These are phyloP conservation scores for Nannizziopsis arthrosporioides DNA, from an alignment of 2,329 filamentous ascomycete genomes.

Conservation along the genomic window DNA sequence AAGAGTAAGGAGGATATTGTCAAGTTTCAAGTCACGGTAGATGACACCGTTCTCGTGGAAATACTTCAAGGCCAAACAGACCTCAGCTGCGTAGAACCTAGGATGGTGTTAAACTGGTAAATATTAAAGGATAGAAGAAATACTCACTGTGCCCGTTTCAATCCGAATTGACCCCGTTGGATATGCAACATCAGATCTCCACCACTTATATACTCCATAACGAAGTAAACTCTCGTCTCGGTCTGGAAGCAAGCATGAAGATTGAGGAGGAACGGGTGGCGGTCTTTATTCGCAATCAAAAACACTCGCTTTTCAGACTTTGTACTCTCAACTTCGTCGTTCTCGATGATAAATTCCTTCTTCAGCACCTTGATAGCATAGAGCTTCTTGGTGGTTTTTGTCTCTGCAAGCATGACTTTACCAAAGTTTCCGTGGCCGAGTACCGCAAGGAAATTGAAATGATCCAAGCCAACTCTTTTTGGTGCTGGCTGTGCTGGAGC, in stretches of 20 bases:
- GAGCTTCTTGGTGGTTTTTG: conserved; percentile 78
- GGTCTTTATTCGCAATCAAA: conserved; percentile 90
- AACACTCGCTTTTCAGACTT: conserved; percentile 97
- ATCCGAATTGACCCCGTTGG: conserved; percentile 88
- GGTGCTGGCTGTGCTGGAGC: conserved; percentile 24
- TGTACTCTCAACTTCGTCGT: conserved; percentile 96
- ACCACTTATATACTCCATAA: conserved; percentile 98
- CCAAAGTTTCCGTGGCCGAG: conserved; percentile 98
- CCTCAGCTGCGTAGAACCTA: conserved; percentile 93
- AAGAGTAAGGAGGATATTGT: conserved; percentile 83
- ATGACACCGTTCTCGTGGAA: conserved; percentile 99
- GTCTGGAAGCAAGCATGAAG: conserved; percentile 98
- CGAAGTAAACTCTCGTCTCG: conserved; percentile 95
- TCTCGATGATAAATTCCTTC: conserved; percentile 99
- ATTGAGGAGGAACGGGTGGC: conserved; percentile 89
- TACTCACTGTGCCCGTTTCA: conserved; percentile 84
- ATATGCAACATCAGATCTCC: conserved; percentile 99
- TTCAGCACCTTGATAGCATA: conserved; percentile 99
- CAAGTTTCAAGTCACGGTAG: conserved; percentile 70
- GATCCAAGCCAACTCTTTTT: conserved; percentile 76
- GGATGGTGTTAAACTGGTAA: background rate
- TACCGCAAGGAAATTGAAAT: conserved; percentile 98
- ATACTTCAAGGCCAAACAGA: conserved; percentile 93
- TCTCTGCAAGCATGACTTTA: conserved; percentile 98
- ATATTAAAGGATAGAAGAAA: background rate